These are phyloP conservation scores for Comarum palustre DNA, from an alignment of 306 rosid genomes.

Conservation along the genomic window DNA sequence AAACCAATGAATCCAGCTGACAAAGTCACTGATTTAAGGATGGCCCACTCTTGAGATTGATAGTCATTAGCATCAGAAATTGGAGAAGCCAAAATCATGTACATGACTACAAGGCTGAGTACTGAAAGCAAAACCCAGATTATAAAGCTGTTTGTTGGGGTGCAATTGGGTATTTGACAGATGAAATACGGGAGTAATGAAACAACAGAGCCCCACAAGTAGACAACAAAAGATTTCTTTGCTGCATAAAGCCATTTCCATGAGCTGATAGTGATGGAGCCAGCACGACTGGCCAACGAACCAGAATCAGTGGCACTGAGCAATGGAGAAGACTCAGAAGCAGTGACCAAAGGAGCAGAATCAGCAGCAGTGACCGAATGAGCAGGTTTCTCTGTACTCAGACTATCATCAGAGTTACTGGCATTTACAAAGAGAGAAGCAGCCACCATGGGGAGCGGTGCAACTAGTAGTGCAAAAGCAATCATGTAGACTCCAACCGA, in stretches of 20 bases:
- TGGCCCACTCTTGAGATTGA: slow-evolving; percentile 59
- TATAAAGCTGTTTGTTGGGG: slow-evolving; percentile 44
- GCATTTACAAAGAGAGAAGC: slow-evolving; percentile 67
- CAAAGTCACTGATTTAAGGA: slow-evolving; percentile 80
- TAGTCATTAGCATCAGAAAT: slow-evolving; percentile 33
- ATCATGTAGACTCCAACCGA: slow-evolving; percentile 96
- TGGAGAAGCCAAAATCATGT: slow-evolving; percentile 53
- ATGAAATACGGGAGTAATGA: slow-evolving; percentile 70
- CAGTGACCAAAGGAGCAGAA: background rate
- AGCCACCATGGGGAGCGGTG: slow-evolving; percentile 83
- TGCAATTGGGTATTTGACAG: slow-evolving; percentile 52
- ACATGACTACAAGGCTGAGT: slow-evolving; percentile 47
- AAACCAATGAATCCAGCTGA: slow-evolving; percentile 69
- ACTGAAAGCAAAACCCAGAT: slow-evolving; percentile 62
- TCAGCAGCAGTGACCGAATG: slow-evolving; percentile 32
- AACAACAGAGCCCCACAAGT: slow-evolving; percentile 76
- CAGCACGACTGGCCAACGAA: background rate
- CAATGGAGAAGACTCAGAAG: slow-evolving; percentile 24
- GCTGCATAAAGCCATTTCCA: slow-evolving; percentile 84
- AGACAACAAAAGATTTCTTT: slow-evolving; percentile 62
- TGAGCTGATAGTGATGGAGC: slow-evolving; percentile 38
- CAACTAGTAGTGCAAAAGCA: slow-evolving; percentile 79
- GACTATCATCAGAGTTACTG: slow-evolving; percentile 25
- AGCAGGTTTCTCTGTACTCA: slow-evolving; percentile 31
- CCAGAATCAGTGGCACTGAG: slow-evolving; percentile 26